Conservation (phyloP, 176 grass and related monocot genomes). For the Phyllostachys edulis region DNA sequence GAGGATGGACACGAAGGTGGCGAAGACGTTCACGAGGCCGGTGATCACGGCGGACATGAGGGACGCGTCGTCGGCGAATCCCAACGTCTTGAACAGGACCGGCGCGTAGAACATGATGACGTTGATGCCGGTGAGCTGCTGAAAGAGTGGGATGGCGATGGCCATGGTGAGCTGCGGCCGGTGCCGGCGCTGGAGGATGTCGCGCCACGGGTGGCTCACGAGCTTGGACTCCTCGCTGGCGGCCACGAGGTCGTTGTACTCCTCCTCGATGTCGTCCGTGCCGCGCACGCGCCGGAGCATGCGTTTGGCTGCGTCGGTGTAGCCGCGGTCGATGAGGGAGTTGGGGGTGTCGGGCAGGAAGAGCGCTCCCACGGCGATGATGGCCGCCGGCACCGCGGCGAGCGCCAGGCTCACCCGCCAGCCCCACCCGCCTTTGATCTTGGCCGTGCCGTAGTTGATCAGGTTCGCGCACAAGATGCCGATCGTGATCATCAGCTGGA, state of each 20-base stretch:
- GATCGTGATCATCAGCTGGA: conserved; percentile 92
- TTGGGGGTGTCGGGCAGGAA: conserved; percentile 97
- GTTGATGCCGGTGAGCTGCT: conserved; percentile 76
- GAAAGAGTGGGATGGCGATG: conserved; percentile 73
- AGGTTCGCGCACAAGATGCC: conserved; percentile 81
- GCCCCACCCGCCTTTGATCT: conserved; percentile 78
- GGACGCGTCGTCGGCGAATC: conserved; percentile 68
- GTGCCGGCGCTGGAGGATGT: conserved; percentile 66
- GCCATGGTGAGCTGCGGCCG: conserved; percentile 71
- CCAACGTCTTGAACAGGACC: conserved; percentile 84
- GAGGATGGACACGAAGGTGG: conserved; percentile 68
- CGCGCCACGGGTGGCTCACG: conserved; percentile 62
- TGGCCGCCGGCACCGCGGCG: conserved; percentile 73
- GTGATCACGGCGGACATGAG: conserved; percentile 89
- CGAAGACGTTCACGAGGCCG: conserved; percentile 82
- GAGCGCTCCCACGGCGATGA: conserved; percentile 78
- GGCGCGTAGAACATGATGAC: conserved; percentile 84
- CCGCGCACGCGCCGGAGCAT: conserved; percentile 92
- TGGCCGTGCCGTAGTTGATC: conserved; percentile 86
- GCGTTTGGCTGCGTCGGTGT: conserved; percentile 45
- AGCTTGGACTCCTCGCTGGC: conserved; percentile 82
- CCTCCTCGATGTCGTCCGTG: conserved; percentile 69
- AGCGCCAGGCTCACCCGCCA: conserved; percentile 89
- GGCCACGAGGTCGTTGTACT: conserved; percentile 74
- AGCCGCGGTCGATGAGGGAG: conserved; percentile 80